These are phyloP conservation scores for Lichenothelia convexa DNA, from an alignment of 495 filamentous ascomycete genomes.

Conservation along the genomic window DNA sequence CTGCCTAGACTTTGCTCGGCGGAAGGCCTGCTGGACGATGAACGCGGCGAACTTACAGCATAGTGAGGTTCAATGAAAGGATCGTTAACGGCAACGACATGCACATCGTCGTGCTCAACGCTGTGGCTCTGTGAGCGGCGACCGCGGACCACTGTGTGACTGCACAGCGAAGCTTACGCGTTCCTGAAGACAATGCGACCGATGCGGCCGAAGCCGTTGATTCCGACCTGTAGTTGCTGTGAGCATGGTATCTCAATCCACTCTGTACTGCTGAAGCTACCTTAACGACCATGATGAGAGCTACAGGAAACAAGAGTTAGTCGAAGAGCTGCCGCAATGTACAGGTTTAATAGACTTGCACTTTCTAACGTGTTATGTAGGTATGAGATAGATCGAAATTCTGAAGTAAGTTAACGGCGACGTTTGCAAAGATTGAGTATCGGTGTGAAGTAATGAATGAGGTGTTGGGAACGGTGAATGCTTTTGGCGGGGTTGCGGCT, in stretches of 20 bases:
- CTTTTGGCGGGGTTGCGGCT: no score
- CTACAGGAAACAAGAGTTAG: no score
- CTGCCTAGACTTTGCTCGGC: no score
- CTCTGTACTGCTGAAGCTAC: no score
- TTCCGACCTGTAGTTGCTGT: constrained; percentile 50
- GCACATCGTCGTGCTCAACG: constrained; percentile 63
- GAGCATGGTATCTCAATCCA: neutral
- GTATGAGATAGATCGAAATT: no score
- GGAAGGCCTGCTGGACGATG: neutral
- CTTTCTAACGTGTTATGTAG: no score
- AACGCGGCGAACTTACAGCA: constrained; percentile 51
- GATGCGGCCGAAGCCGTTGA: constrained; percentile 99
- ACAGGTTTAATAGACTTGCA: no score
- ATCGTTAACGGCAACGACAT: constrained; percentile 94
- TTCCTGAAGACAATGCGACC: constrained; percentile 88
- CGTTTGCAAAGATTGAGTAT: no score
- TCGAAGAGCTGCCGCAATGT: no score
- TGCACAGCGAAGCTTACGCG: constrained; percentile 36
- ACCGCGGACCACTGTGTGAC: constrained; percentile 17
- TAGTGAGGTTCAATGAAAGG: constrained; percentile 98
- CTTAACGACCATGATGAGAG: constrained; percentile 24
- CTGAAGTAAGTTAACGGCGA: no score
- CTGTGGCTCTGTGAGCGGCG: constrained; percentile 28
- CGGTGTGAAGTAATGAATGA: no score
- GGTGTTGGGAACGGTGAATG: no score